A percentile compares a stretch with the other conserved stretches of the same genome.
Evolutionary conservation across 768 basidiomycete species (phyloP).

Genomic region (Tephrocybe sp.): DNA sequence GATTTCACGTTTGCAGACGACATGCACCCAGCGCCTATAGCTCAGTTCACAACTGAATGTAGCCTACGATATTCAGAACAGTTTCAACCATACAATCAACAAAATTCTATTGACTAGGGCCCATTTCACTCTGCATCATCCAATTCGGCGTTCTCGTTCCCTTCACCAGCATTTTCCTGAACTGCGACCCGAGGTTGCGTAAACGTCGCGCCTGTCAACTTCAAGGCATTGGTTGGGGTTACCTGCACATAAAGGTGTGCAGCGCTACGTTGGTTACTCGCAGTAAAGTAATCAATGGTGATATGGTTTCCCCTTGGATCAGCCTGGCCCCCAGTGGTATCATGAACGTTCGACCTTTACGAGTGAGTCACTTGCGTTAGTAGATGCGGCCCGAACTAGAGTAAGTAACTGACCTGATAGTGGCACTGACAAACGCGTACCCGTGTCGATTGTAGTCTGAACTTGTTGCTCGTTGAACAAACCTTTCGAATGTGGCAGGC

Average conservation of each 20-base stretch:
- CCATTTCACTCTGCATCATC: too few species aligned
- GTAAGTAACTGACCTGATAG: neutral
- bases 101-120: too few species aligned
- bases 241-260: neutral
- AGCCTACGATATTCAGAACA: too few species aligned
- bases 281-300: neutral
- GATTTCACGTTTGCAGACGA: too few species aligned
- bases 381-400: neutral
- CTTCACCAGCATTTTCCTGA: neutral
- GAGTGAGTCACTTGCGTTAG: neutral
- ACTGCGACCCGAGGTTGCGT: neutral
- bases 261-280: neutral
- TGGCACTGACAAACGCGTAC: neutral
- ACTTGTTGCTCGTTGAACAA: neutral
- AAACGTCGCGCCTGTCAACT: neutral
- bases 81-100: too few species aligned
- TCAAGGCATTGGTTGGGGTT: neutral
- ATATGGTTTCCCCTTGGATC: neutral
- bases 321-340: neutral
- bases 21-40: too few species aligned
- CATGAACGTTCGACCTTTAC: neutral
- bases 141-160: too few species aligned
- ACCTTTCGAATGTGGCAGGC: neutral
- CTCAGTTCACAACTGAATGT: too few species aligned
- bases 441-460: neutral